Conservation (phyloP, 305 asterid species). For the Solanum chacoense region DNA sequence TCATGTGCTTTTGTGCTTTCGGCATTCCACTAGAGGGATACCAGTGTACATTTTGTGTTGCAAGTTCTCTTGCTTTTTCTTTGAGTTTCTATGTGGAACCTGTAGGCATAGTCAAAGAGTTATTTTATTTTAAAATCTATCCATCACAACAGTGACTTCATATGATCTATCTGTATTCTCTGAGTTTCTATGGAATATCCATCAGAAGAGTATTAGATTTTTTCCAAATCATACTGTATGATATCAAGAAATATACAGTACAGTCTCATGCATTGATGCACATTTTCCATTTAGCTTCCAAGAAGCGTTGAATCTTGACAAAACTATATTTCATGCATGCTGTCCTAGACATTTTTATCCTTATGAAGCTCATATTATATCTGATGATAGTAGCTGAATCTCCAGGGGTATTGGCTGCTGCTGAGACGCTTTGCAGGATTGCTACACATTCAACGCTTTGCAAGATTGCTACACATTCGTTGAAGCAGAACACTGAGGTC, state of each 20-base stretch:
- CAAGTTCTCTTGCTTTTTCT: not conserved
- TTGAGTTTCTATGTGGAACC: not conserved
- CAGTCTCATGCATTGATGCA: not conserved
- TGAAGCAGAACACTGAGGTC: slow-evolving; percentile 24
- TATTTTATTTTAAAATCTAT: not conserved
- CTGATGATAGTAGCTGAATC: slow-evolving; percentile 17
- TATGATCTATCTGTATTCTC: not conserved
- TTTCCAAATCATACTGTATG: not conserved
- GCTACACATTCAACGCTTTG: slow-evolving; percentile 27
- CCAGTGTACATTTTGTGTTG: not conserved
- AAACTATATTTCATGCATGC: not conserved
- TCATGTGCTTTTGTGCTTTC: not conserved
- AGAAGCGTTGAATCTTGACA: not conserved
- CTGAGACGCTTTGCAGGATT: slow-evolving; percentile 39
- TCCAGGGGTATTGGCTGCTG: slow-evolving; percentile 31
- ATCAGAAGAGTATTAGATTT: not conserved
- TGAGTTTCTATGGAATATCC: not conserved
- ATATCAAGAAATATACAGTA: not conserved
- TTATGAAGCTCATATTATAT: not conserved
- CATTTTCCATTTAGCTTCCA: not conserved
- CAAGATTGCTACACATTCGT: slow-evolving; percentile 33
- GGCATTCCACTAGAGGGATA: not conserved
- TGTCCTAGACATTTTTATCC: not conserved
- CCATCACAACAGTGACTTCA: not conserved
- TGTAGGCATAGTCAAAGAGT: not conserved